Base-by-base conservation (phyloP, 1,139 yeast genomes). In the Ogataea hybrid region DNA sequence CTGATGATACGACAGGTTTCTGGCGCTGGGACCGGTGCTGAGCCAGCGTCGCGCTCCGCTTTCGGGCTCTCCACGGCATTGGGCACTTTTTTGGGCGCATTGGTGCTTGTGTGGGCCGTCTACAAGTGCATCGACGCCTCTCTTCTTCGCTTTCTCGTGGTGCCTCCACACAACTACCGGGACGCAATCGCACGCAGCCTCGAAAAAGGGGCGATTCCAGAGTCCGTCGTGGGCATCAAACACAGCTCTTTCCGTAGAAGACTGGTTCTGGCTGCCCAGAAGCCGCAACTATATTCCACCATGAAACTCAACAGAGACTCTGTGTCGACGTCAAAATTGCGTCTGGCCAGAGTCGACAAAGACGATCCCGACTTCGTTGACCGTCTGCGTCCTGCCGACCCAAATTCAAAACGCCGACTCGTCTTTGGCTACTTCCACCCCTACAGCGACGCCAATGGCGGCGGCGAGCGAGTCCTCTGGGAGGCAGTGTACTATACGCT, bases 381-480 rank as follows among this genome's bases (percentile, higher is more conserved):
- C 21, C 43, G 46, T 14, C 41, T 57, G 12, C 56, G 54, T 37
- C 69, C 70, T 16, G 57, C 60, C 14, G 79, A 71, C 51, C 64
- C 67, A 5, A 78, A 71, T 50, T 64, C 67, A 5, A 59, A 54
- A 30, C 64, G 84, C 32, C 68, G 60, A 38, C 50, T 69, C 15
- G 60, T 87, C 15, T 84, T 70, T 56, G 99, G 97, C 6, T 90
- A 86, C 59, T 89, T 92, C 69, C 99, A 94, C 64, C 98, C 98
- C 0, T 86, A 84, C 55, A 90, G 97, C 50, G 87, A 87, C 61
- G 94, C 96, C 36, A 96, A 96, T 29, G 98, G 98, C 15, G 99
- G 99, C 29, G 99, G 99, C 18, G 99, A 94, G 63, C 77, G 95
- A 39, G 98, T 94, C 0, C 70, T 94, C 35, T 94, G 98, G 98